Conservation (phyloP, 192 early-diverging fungal species). For the Entophlyctis luteolus region DNA sequence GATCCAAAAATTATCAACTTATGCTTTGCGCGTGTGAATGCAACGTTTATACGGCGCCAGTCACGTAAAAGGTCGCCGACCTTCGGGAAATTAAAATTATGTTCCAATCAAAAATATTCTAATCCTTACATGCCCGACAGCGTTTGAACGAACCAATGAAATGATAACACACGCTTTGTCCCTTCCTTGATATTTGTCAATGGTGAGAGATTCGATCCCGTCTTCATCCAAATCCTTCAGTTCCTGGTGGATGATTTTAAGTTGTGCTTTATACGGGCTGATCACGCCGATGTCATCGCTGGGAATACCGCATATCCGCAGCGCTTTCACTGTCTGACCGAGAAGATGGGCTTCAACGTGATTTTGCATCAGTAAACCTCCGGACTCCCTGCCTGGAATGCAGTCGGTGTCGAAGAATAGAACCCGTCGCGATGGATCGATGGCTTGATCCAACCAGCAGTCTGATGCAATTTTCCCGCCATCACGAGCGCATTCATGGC, state of each 20-base stretch:
- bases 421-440: slow-evolving; percentile 65
- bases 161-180: slow-evolving; percentile 90
- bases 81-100: slow-evolving; percentile 24
- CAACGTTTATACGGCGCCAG: slow-evolving; percentile 92
- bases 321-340: slow-evolving; percentile 45
- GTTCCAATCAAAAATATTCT: not conserved
- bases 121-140: slow-evolving; percentile 49
- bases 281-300: slow-evolving; percentile 72
- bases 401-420: slow-evolving; percentile 80
- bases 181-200: slow-evolving; percentile 91
- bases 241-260: slow-evolving; percentile 41
- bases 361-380: slow-evolving; percentile 62
- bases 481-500: not conserved
- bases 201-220: slow-evolving; percentile 77
- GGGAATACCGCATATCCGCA: slow-evolving; percentile 63
- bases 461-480: not conserved
- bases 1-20: slow-evolving; percentile 92
- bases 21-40: slow-evolving; percentile 80
- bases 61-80: slow-evolving; percentile 83
- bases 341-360: slow-evolving; percentile 61
- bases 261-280: slow-evolving; percentile 70
- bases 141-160: slow-evolving; percentile 83
- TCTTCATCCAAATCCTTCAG: slow-evolving; percentile 21
- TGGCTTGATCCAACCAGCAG: slow-evolving; percentile 64
- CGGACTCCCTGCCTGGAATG: slow-evolving; percentile 60